phyloP scores from a whole-genome alignment of 2,329 filamentous ascomycete species.

The Beauveria brongniartii region DNA sequence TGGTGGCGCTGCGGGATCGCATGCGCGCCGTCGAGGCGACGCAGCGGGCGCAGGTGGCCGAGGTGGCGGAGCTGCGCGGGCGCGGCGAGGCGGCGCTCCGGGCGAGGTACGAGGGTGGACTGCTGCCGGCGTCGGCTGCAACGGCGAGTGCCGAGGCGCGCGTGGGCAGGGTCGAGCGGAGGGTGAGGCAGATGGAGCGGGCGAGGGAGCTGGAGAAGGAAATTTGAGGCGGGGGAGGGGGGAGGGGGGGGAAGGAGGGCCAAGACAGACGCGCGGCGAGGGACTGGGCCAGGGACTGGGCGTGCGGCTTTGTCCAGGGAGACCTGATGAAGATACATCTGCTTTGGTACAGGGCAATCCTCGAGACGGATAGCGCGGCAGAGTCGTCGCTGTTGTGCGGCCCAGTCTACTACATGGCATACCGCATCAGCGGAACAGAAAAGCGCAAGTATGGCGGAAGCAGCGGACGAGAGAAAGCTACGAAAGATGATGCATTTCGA shows the following conservation, averaged over 20 bases:
- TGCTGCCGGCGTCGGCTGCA: slow-evolving; percentile 59
- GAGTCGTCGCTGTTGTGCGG: not conserved
- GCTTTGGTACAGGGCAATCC: not conserved
- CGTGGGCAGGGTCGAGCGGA: slow-evolving; percentile 56
- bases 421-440: not conserved
- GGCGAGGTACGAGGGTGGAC: slow-evolving; percentile 65
- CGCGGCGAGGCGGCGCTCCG: slow-evolving; percentile 56
- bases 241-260: not conserved
- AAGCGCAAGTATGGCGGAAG: not conserved
- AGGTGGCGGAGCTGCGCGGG: slow-evolving; percentile 55
- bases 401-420: not conserved
- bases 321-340: not conserved
- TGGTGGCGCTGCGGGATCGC: slow-evolving; percentile 51
- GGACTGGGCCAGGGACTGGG: no score
- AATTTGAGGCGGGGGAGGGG: slow-evolving; percentile 16
- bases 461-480: not conserved
- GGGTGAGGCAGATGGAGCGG: slow-evolving; percentile 56
- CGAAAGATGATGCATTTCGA: not conserved
- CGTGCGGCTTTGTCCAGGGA: not conserved
- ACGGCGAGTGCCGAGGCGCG: slow-evolving; percentile 66
- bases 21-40: slow-evolving; percentile 53
- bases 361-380: not conserved
- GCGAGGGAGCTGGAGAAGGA: slow-evolving; percentile 42
- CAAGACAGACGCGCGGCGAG: not conserved
- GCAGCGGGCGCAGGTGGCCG: slow-evolving; percentile 53